Base-by-base conservation (phyloP, 345 rosid genomes). In the Anastatica hierochuntica region DNA sequence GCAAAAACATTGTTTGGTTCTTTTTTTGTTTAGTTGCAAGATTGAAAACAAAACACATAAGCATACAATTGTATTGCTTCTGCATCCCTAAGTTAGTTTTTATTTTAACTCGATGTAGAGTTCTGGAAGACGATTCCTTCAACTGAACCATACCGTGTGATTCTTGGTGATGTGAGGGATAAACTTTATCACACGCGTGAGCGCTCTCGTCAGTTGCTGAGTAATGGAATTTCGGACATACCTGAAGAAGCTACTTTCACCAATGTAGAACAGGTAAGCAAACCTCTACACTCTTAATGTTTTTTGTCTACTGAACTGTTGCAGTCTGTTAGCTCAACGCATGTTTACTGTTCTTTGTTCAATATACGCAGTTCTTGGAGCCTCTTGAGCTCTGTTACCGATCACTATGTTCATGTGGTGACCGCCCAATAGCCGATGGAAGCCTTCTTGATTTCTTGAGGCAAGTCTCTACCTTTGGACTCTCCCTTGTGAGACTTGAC, bases 401-500 rank as follows among this genome's bases (percentile, higher is more conserved):
- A 52, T 94, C 99, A 6, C 89, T 88, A 23, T 94, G 95, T 58
- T 51, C 80, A 31, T 83, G 94, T 36, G 99, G 99, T 60, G 99
- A 94, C 72, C 84, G 78, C 6, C 51, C 97, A 36, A 88, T 94
- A 65, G 97, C 99, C 50, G 99, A 94, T 66, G 99, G 99, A 43
- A 88, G 79, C 79, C 99, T 94, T 63, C 99, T 94, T 21, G 99
- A 94, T 75, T 88, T 94, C 82, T 56, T 88, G 67, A 76, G 99
- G 64, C 99, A 94, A 80, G 95, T 85, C 41, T 94, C 99, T 8
- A 94, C 95, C 33, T 94, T 94, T 50, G 99, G 99, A 39, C 94
- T 94, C 53, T 80, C 99, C 39, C 78, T 94, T 21, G 97, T 94
- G 30, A 82, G 87, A 58, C 94, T 94, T 47, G 99, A 94, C 67